Conservation (phyloP, 1,139 yeast genomes). For the Hyphopichia wangnamkhiaoensis region DNA sequence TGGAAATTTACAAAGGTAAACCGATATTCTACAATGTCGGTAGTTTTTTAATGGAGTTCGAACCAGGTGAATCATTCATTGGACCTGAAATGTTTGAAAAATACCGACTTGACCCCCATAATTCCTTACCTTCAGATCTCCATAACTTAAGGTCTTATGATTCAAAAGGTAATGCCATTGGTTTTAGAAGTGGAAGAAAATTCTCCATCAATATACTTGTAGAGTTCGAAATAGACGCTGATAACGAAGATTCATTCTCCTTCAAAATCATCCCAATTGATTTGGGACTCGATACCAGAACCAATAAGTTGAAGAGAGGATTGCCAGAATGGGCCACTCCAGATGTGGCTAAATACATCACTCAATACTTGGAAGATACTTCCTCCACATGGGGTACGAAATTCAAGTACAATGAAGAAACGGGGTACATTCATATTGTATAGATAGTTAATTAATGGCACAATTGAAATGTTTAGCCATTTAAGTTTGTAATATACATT, state of each 20-base stretch:
- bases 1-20: constrained; percentile 20
- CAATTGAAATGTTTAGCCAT: no score
- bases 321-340: constrained; percentile 18
- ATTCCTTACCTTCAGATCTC: constrained; percentile 20
- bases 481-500: no score
- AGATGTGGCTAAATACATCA: constrained; percentile 20
- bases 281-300: constrained; percentile 16
- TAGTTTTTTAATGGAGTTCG: constrained; percentile 21
- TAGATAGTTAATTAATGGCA: not conserved
- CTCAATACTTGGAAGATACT: constrained; percentile 79
- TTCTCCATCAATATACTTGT: constrained; percentile 20
- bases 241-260: constrained; percentile 6
- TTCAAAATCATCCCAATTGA: constrained; percentile 20
- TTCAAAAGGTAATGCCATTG: constrained; percentile 17
- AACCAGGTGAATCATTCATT: constrained; percentile 17
- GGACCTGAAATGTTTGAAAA: constrained; percentile 20
- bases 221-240: constrained; percentile 15
- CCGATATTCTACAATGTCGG: constrained; percentile 22
- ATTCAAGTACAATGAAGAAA: constrained; percentile 14
- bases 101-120: constrained; percentile 14
- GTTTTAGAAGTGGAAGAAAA: constrained; percentile 18
- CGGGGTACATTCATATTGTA: constrained; percentile 17
- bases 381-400: constrained; percentile 61
- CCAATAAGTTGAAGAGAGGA: constrained; percentile 16
- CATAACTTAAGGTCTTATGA: constrained; percentile 20